phyloP scores from a whole-genome alignment of 139 green algal species.

The Chlamydomonas schloesseri region DNA sequence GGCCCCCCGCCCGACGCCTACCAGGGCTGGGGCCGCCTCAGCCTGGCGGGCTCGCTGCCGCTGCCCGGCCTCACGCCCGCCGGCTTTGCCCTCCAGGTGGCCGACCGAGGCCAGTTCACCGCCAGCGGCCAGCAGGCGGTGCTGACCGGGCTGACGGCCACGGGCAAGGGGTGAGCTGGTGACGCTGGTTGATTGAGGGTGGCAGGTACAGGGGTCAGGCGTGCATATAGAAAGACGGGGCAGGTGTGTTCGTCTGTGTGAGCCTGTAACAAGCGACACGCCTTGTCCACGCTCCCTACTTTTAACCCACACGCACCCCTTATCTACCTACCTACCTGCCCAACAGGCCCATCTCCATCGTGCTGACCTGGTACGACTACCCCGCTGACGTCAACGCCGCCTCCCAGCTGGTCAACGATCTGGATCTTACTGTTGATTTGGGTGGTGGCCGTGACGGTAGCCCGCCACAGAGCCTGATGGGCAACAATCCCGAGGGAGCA shows the following conservation, averaged over 20 bases:
- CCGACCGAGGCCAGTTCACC: background rate
- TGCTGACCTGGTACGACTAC: slow-evolving; percentile 78
- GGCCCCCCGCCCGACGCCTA: slow-evolving; percentile 11
- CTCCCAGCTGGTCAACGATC: slow-evolving; percentile 83
- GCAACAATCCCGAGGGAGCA: background rate
- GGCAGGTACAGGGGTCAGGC: background rate
- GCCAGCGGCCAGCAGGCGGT: background rate
- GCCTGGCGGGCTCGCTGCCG: slow-evolving; percentile 28
- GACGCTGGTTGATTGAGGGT: no score
- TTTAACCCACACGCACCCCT: background rate
- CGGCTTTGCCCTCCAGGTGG: slow-evolving; percentile 9
- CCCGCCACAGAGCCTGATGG: background rate
- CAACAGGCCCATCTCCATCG: slow-evolving; percentile 70
- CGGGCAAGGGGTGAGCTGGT: slow-evolving; percentile 61
- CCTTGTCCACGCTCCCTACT: background rate
- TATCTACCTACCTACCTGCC: no score
- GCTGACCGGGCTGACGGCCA: slow-evolving; percentile 55
- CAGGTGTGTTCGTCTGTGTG: background rate
- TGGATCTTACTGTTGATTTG: slow-evolving; percentile 71
- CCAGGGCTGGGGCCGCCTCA: slow-evolving; percentile 41
- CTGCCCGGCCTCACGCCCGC: slow-evolving; percentile 55
- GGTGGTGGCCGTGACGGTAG: no score
- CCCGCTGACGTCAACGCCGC: slow-evolving; percentile 49
- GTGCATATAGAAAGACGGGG: background rate
- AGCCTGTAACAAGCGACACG: background rate